A percentile compares a stretch with the other conserved stretches of the same genome.
Conservation (phyloP, 1,284 basidiomycete genomes). For the Trametes polyzona region DNA sequence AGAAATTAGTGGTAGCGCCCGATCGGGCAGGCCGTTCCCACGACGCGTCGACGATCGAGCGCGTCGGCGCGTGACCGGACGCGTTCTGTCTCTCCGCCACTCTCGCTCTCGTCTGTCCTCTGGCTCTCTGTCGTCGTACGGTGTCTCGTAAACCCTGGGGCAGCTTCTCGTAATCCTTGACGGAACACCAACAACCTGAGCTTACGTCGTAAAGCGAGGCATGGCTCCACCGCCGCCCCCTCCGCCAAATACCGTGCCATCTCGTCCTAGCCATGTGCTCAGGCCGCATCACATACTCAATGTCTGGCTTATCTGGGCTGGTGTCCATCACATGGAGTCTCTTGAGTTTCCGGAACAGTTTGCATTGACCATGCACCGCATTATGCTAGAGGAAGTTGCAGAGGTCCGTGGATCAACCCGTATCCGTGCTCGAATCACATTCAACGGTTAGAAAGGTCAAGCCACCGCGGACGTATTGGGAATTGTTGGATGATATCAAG, state of each 20-base stretch:
- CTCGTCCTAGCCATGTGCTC: conserved; percentile 55
- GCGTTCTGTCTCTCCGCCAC: neutral
- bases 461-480: conserved; percentile 43
- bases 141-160: too few relatives aligned
- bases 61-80: conserved; percentile 16
- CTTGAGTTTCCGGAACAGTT: conserved; percentile 56
- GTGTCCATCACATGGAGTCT: conserved; percentile 58
- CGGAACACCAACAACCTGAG: too few relatives aligned
- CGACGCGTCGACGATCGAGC: conserved; percentile 15
- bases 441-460: conserved; percentile 37
- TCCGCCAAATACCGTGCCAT: conserved; percentile 14
- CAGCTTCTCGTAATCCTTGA: too few relatives aligned
- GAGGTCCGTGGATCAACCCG: conserved; percentile 25
- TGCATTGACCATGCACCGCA: conserved; percentile 52
- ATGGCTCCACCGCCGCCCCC: conserved; percentile 48
- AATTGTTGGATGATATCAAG: conserved; percentile 38
- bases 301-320: conserved; percentile 60
- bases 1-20: conserved; percentile 20
- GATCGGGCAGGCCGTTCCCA: conserved; percentile 16
- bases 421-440: neutral
- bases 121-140: neutral
- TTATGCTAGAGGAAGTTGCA: conserved; percentile 27
- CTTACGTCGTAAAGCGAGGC: too few relatives aligned
- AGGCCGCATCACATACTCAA: conserved; percentile 76
- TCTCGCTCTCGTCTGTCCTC: neutral